phyloP scores from a whole-genome alignment of 2,329 filamentous ascomycete genomes.

The Pseudocercospora crystallina region DNA sequence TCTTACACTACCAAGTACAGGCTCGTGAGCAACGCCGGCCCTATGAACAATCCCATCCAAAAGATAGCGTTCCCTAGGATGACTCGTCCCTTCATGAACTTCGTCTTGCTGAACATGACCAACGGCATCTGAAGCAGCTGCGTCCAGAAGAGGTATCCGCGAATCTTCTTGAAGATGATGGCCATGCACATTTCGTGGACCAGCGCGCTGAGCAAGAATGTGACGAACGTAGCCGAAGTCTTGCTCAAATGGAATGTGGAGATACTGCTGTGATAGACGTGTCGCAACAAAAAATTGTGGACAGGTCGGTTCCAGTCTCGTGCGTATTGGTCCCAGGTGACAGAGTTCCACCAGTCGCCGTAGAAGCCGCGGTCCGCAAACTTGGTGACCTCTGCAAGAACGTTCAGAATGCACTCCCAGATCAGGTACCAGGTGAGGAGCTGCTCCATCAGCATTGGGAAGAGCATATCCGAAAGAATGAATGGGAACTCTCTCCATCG shows the following conservation, averaged over 20 bases:
- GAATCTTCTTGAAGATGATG: constrained; percentile 74
- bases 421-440: constrained; percentile 78
- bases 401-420: constrained; percentile 68
- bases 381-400: constrained; percentile 71
- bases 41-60: constrained; percentile 76
- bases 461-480: constrained; percentile 72
- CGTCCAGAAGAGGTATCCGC: constrained; percentile 70
- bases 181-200: constrained; percentile 78
- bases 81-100: constrained; percentile 61
- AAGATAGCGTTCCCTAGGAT: constrained; percentile 73
- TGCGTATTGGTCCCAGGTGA: constrained; percentile 72
- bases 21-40: constrained; percentile 63
- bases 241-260: constrained; percentile 70
- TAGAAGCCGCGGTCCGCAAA: constrained; percentile 61
- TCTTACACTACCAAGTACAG: constrained; percentile 47
- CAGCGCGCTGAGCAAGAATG: constrained; percentile 69
- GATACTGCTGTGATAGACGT: constrained; percentile 78
- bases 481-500: constrained; percentile 70
- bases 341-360: constrained; percentile 46
- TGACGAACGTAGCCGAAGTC: constrained; percentile 70
- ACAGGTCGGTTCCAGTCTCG: constrained; percentile 81
- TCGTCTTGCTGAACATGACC: constrained; percentile 65
- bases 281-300: constrained; percentile 73
- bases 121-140: constrained; percentile 75
- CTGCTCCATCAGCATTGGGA: constrained; percentile 78